Conservation (phyloP, 306 rosid genomes). For the Cyclanthera cordifolia region DNA sequence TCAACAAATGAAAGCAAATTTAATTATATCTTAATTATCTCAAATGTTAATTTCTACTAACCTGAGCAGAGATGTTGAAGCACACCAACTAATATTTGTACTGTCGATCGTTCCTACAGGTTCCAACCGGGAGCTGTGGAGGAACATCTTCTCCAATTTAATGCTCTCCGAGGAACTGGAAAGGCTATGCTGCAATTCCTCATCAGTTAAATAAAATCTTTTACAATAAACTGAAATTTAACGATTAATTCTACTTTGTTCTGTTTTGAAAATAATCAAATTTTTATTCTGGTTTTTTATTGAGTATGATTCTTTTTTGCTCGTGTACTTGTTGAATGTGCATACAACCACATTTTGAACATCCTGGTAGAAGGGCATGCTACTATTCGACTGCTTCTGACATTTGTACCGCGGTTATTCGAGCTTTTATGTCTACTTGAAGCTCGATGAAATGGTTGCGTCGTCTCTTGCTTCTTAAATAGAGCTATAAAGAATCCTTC, state of each 20-base stretch:
- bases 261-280: background rate
- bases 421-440: background rate
- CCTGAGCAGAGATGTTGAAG: background rate
- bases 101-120: background rate
- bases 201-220: background rate
- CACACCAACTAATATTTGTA: background rate
- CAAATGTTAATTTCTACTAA: background rate
- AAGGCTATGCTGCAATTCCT: background rate
- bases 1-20: too few relatives aligned
- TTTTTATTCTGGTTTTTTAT: background rate
- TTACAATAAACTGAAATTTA: background rate
- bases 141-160: background rate
- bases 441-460: background rate
- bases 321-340: background rate
- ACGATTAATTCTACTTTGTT: background rate
- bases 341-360: constrained; percentile 26
- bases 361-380: constrained; percentile 17
- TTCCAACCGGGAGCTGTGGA: background rate
- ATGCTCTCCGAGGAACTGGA: background rate
- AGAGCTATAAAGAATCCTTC: constrained; percentile 87
- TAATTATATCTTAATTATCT: too few relatives aligned
- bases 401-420: background rate
- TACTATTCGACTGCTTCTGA: background rate
- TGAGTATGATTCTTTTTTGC: background rate
- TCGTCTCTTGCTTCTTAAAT: constrained; percentile 25